Conservation (phyloP, 2,329 filamentous ascomycete species). For the Aspergillus melleus region DNA sequence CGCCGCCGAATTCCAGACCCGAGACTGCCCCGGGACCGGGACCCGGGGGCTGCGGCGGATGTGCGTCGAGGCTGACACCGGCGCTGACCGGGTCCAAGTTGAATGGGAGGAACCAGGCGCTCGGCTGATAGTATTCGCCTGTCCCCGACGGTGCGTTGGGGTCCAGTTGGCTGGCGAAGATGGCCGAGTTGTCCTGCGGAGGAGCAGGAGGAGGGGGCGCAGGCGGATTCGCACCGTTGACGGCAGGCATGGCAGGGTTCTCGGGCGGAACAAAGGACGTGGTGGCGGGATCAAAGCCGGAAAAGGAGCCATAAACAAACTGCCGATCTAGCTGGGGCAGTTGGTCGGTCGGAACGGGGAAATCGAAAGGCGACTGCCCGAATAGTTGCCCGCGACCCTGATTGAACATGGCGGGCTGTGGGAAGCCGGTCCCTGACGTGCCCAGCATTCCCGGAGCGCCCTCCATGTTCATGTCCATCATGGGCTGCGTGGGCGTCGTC, state of each 20-base stretch:
- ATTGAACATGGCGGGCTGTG: conserved; percentile 36
- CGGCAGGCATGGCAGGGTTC: conserved; percentile 28
- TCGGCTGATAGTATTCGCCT: conserved; percentile 46
- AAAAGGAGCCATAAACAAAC: conserved; percentile 73
- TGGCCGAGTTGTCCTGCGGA: conserved; percentile 22
- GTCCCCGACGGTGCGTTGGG: conserved; percentile 35
- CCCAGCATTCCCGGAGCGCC: conserved; percentile 30
- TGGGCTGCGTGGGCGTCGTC: conserved; percentile 26
- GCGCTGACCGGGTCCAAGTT: conserved; percentile 69
- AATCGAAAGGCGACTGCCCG: conserved; percentile 37
- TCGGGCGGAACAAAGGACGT: conserved; percentile 30
- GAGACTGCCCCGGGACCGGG: conserved; percentile 8
- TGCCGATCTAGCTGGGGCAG: conserved; percentile 73
- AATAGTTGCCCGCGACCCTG: conserved; percentile 29
- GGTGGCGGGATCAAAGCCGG: conserved; percentile 49
- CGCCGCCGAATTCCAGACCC: conserved; percentile 23
- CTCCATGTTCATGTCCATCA: conserved; percentile 31
- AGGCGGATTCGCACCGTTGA: conserved; percentile 25
- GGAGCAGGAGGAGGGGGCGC: conserved; percentile 2
- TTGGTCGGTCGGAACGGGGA: conserved; percentile 39
- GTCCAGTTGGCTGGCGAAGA: conserved; percentile 39
- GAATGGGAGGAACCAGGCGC: conserved; percentile 91
- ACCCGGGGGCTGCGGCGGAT: conserved; percentile 12
- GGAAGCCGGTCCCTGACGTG: conserved; percentile 35
- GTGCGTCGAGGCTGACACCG: conserved; percentile 17